Conservation (phyloP, 441 rosid genomes). For the Pelargonium australe region DNA sequence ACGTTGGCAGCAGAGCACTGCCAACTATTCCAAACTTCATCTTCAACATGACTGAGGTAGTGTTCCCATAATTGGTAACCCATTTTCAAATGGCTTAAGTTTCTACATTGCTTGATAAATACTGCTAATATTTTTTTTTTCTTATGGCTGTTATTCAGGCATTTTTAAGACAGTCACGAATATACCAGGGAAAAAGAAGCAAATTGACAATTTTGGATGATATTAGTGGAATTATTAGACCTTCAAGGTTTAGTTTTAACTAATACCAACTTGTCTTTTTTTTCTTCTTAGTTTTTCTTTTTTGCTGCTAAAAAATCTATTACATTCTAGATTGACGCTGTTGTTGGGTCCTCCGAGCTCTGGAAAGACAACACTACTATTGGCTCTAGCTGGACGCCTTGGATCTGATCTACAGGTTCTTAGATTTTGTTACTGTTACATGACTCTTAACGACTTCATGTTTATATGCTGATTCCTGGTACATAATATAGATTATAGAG, state of each 20-base stretch:
- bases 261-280: constrained; percentile 7
- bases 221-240: constrained; percentile 73
- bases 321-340: constrained; percentile 62
- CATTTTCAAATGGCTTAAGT: not conserved
- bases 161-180: constrained; percentile 50
- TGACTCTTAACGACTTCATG: not conserved
- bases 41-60: constrained; percentile 83
- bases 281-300: constrained; percentile 4
- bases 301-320: not conserved
- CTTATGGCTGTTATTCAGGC: constrained; percentile 36
- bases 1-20: constrained; percentile 88
- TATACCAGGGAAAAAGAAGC: constrained; percentile 55
- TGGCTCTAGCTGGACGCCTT: constrained; percentile 94
- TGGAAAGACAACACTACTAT: constrained; percentile 87
- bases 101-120: not conserved
- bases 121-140: not conserved
- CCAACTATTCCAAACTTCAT: constrained; percentile 94
- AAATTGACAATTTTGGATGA: constrained; percentile 79
- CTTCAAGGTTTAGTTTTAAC: constrained; percentile 58
- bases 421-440: not conserved
- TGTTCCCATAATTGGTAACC: not conserved
- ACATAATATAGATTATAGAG: not conserved
- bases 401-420: constrained; percentile 57
- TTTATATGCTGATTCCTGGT: not conserved
- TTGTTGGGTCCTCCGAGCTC: constrained; percentile 98